phyloP scores from a whole-genome alignment of 495 filamentous ascomycete genomes.

The Platismatia glauca region DNA sequence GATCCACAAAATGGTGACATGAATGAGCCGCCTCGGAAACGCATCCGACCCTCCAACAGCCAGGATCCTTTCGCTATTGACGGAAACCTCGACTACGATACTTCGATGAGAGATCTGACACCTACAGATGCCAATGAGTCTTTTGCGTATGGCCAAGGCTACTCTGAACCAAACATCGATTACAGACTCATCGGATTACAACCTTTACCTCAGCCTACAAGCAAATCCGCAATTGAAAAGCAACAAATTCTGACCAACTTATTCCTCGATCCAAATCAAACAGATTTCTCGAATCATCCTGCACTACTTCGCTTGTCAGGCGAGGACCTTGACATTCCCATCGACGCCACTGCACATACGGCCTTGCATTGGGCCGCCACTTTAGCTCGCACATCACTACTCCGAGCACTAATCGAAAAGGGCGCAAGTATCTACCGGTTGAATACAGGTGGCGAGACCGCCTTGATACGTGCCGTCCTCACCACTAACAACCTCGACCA shows the following conservation, averaged over 20 bases:
- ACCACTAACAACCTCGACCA: conserved; percentile 89
- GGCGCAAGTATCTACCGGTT: conserved; percentile 81
- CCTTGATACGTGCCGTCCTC: conserved; percentile 76
- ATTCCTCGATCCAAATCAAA: conserved; percentile 62
- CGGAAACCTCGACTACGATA: conserved; percentile 21
- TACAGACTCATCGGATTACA: conserved; percentile 51
- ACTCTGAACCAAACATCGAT: conserved; percentile 43
- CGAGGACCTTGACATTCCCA: conserved; percentile 77
- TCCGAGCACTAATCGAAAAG: conserved; percentile 68
- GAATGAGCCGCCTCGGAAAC: conserved; percentile 78
- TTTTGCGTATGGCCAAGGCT: conserved; percentile 58
- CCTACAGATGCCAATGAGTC: conserved; percentile 84
- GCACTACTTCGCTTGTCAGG: conserved; percentile 63
- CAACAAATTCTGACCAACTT: conserved; percentile 75
- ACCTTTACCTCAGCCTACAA: conserved; percentile 59
- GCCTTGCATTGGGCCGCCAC: conserved; percentile 97
- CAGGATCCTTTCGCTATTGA: conserved; percentile 33
- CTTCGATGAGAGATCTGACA: conserved; percentile 52
- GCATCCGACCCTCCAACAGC: conserved; percentile 49
- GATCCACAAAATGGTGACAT: conserved; percentile 46
- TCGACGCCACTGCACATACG: conserved; percentile 78
- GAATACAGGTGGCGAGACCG: conserved; percentile 81
- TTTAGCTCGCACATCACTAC: conserved; percentile 69
- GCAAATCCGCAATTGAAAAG: conserved; percentile 61
- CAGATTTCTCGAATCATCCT: conserved; percentile 56